Conservation (phyloP, 257 asterid species). For the Solanum ossicruentum region DNA sequence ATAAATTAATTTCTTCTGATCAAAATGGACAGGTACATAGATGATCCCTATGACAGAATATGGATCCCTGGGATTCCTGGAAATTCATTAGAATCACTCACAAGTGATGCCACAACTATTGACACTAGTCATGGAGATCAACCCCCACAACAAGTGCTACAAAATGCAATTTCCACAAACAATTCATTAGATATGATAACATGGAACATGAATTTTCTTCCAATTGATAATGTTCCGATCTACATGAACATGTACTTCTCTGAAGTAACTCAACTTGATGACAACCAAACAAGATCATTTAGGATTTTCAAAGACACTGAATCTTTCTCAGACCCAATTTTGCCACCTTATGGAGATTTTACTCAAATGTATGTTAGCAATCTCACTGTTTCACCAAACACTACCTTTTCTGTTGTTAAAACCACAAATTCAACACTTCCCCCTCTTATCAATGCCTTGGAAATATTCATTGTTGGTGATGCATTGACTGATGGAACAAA, state of each 20-base stretch:
- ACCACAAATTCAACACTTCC: conserved; percentile 37
- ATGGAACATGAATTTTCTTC: conserved; percentile 16
- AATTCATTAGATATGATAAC: not conserved
- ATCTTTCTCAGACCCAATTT: conserved; percentile 7
- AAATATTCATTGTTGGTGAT: conserved; percentile 21
- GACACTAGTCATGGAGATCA: not conserved
- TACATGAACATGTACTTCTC: conserved; percentile 44
- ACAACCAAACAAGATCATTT: conserved; percentile 25
- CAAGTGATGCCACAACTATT: conserved; percentile 3
- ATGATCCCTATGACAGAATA: conserved; percentile 42
- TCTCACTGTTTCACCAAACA: conserved; percentile 7
- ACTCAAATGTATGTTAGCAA: not conserved
- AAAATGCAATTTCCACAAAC: conserved; percentile 23
- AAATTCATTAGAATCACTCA: not conserved
- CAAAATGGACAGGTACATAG: conserved; percentile 1
- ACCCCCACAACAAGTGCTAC: conserved; percentile 38
- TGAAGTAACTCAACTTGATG: conserved; percentile 21
- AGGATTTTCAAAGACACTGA: conserved; percentile 1
- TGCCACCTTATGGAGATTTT: conserved; percentile 28
- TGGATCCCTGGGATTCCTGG: conserved; percentile 26
- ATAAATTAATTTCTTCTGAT: not conserved
- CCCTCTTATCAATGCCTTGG: conserved; percentile 58
- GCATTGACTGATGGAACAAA: conserved; percentile 23
- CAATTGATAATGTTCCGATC: not conserved
- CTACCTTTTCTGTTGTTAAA: conserved; percentile 15